Conservation (phyloP, 2,329 filamentous ascomycete species). For the Tolypocladium endophyticum region DNA sequence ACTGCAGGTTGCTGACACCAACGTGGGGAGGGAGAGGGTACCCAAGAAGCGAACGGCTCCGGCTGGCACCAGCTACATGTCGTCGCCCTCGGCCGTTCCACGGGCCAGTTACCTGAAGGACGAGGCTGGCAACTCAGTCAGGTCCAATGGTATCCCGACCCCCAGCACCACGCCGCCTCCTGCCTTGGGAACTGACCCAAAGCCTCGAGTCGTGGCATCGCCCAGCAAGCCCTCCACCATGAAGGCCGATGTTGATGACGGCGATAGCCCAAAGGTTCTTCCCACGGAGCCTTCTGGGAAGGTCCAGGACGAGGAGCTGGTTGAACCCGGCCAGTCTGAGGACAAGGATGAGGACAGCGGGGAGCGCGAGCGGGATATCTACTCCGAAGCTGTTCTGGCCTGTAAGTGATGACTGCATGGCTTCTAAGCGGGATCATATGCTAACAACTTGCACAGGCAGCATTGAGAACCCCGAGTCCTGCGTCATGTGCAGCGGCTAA, state of each 20-base stretch:
- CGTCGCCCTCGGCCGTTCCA: constrained; percentile 52
- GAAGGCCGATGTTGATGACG: constrained; percentile 68
- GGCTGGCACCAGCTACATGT: constrained; percentile 41
- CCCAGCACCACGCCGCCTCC: constrained; percentile 58
- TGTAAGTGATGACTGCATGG: constrained; percentile 45
- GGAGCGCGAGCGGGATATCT: constrained; percentile 82
- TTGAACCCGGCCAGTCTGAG: constrained; percentile 56
- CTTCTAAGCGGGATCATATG: background rate
- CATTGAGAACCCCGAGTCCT: constrained; percentile 93
- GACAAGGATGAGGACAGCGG: constrained; percentile 62
- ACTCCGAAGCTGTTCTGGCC: constrained; percentile 79
- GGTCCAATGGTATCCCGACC: constrained; percentile 55
- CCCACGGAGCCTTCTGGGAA: constrained; percentile 59
- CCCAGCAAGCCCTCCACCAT: constrained; percentile 56
- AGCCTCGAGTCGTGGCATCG: constrained; percentile 36
- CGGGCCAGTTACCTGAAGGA: constrained; percentile 56
- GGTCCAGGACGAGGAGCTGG: constrained; percentile 54
- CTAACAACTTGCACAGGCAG: constrained; percentile 49
- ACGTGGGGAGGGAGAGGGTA: constrained; percentile 52
- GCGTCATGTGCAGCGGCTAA: constrained; percentile 95
- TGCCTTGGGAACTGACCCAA: constrained; percentile 24
- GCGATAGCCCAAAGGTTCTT: constrained; percentile 68
- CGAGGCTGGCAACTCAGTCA: constrained; percentile 27
- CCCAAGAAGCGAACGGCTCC: constrained; percentile 61
- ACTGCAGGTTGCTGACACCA: constrained; percentile 76